Conservation (phyloP, 352 stramenopile species). For the Phytophthora uliginosa region DNA sequence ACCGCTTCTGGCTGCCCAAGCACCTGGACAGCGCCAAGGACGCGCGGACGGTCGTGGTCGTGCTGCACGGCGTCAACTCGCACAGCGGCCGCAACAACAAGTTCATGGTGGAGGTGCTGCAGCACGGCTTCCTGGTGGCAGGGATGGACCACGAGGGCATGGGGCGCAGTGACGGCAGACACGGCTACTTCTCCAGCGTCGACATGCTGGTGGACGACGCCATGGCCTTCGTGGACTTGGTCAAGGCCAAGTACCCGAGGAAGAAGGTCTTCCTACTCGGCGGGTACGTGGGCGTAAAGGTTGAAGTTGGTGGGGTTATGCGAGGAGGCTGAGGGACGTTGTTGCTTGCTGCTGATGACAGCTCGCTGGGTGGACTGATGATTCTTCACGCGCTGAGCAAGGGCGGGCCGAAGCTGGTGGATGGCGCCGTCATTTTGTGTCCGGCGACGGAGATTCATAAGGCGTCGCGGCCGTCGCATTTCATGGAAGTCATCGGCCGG, state of each 20-base stretch:
- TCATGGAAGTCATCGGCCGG: conserved; percentile 60
- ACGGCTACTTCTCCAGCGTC: conserved; percentile 81
- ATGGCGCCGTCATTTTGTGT: conserved; percentile 78
- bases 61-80: conserved; percentile 83
- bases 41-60: conserved; percentile 68
- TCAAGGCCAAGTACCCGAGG: conserved; percentile 68
- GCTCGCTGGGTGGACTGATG: conserved; percentile 78
- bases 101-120: conserved; percentile 78
- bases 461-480: conserved; percentile 52
- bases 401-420: conserved; percentile 55
- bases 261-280: conserved; percentile 82
- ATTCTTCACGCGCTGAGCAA: conserved; percentile 70
- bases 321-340: conserved; percentile 14
- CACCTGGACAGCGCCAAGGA: conserved; percentile 41
- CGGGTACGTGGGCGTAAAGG: conserved; percentile 44
- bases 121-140: conserved; percentile 71
- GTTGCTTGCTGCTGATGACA: conserved; percentile 28
- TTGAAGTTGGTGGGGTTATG: background rate
- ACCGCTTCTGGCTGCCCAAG: conserved; percentile 74
- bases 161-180: conserved; percentile 77
- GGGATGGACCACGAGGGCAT: conserved; percentile 81
- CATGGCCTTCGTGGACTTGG: conserved; percentile 66
- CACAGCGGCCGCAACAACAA: conserved; percentile 83
- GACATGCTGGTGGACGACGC: conserved; percentile 71
- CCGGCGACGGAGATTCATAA: conserved; percentile 77